Evolutionary conservation across 257 asterid species (phyloP), one percentile per base, ranked within the genome.

Genomic region (Nicotiana paniculata): DNA sequence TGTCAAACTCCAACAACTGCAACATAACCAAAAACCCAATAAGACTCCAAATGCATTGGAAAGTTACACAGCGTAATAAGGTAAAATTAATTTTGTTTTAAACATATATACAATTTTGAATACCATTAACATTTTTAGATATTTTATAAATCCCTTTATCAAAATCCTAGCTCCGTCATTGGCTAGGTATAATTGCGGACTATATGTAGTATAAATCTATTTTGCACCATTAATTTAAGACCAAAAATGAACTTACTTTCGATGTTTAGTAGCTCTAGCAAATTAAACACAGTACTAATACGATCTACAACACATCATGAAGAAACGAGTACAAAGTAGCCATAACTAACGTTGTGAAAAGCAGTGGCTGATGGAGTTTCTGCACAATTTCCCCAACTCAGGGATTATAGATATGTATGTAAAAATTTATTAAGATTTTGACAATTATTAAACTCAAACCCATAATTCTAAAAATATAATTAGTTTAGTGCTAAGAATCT

Each of bases 1-100:
- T 33, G 77, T 80, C 66, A 43, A 81, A 48, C 51, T 66, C 77
- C 82, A 70, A 53, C n/a, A 82, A 83, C 86, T 86, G 77, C 51
- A 30, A 24, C 24, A 11, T 43, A 35, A 75, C 26, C 68, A 58
- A 80, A 37, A n/a, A 24, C 18, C 16, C 48, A 61, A 24, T 53
- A 76, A 70, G 37, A 70, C 6, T 1, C 26, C 39, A 76, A 37
- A 33, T 37, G 43, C 43, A 37, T 37, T 37, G 8, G 8, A 39
- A 39, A 39, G 46, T 6, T 6, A 6, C 46, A 1, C 46, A 0
- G 46, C 46, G 2, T 37, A 6, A 37, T 37, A 37, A 37, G 9
- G 8, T 37, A 37, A 37, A 37, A 37, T 6, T 6, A 39, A 6
- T 39, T 6, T 39, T 39, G 33, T 32, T 1, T 39, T 39, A 39